Evolutionary conservation across 2,329 filamentous ascomycete genomes (phyloP), one percentile per base, ranked within the genome.

Genomic region (Scedosporium boydii): DNA sequence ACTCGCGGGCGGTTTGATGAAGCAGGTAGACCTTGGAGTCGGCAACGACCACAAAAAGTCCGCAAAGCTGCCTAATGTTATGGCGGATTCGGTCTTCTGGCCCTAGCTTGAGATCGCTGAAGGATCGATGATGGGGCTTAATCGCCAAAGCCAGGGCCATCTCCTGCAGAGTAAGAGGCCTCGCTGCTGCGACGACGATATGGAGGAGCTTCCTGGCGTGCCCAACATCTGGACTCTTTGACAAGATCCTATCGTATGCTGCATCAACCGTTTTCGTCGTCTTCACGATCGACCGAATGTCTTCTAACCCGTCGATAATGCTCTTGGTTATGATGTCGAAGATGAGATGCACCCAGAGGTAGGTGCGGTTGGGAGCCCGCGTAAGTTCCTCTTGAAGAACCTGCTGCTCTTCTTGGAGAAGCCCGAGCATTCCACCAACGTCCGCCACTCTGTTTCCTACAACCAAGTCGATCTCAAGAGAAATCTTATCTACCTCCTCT

Each of bases 1-100:
- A 73, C 48, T 72, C 70, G 63, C 70, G 70, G 9, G 69, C 70
- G 7, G 71, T 71, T 61, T 73, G 69, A 56, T 74, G 70, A 23
- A 73, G 66, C 26, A 70, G 63, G 64, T 65, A 68, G 27, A 71
- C 65, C 3, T 63, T 70, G n/a, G 51, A 46, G 21, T 68, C 62
- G 16, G 18, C 64, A 34, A 71, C 56, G 18, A 65, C 67, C 0
- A 74, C 66, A 63, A 76, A 75, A 6, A 73, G 71, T 18, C 73
- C 69, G 62, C 72, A 75, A 0, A 65, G 62, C 2, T 70, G 62
- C n/a, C 71, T 61, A 14, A 71, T 64, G 7, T 63, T 51, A 7
- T 58, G 9, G 2, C 27, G 38, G 21, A 69, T 64, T 1, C 64
- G 64, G 0, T 60, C 42, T 3, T 34, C 27, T n/a, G 56, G 27